A percentile compares a stretch with the other conserved stretches of the same genome.
Evolutionary conservation across 2,329 filamentous ascomycete genomes (phyloP).

Genomic region (Paraphaeosphaeria sporulosa): DNA sequence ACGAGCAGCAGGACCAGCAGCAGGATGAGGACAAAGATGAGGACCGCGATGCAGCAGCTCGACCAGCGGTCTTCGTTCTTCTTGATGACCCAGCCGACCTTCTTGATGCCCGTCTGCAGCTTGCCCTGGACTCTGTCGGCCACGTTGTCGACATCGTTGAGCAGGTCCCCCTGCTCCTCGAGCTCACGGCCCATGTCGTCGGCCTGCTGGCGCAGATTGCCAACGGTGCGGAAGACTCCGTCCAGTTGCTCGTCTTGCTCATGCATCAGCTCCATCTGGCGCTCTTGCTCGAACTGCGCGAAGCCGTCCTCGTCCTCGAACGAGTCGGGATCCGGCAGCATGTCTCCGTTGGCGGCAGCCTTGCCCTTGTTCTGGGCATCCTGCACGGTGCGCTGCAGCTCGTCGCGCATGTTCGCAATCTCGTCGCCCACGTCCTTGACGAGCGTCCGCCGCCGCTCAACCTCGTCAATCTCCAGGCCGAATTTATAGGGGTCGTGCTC

Average conservation of each 20-base stretch:
- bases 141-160: slow-evolving; percentile 83
- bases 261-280: slow-evolving; percentile 89
- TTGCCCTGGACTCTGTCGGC: slow-evolving; percentile 88
- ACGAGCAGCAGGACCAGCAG: slow-evolving; percentile 79
- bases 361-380: slow-evolving; percentile 49
- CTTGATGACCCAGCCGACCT: slow-evolving; percentile 82
- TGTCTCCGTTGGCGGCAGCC: slow-evolving; percentile 52
- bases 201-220: slow-evolving; percentile 87
- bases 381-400: slow-evolving; percentile 70
- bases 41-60: slow-evolving; percentile 86
- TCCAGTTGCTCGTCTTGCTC: slow-evolving; percentile 95
- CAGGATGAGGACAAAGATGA: slow-evolving; percentile 89
- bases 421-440: slow-evolving; percentile 91
- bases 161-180: slow-evolving; percentile 90
- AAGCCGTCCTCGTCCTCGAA: slow-evolving; percentile 70
- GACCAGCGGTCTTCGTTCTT: slow-evolving; percentile 85
- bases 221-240: slow-evolving; percentile 90
- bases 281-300: slow-evolving; percentile 85
- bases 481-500: slow-evolving; percentile 88
- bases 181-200: slow-evolving; percentile 96
- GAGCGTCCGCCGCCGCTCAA: slow-evolving; percentile 78
- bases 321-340: slow-evolving; percentile 66
- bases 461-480: slow-evolving; percentile 83
- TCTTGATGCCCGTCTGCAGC: slow-evolving; percentile 84
- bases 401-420: slow-evolving; percentile 86